phyloP scores from a whole-genome alignment of 306 rosid genomes.

The Cyclanthera cordifolia region DNA sequence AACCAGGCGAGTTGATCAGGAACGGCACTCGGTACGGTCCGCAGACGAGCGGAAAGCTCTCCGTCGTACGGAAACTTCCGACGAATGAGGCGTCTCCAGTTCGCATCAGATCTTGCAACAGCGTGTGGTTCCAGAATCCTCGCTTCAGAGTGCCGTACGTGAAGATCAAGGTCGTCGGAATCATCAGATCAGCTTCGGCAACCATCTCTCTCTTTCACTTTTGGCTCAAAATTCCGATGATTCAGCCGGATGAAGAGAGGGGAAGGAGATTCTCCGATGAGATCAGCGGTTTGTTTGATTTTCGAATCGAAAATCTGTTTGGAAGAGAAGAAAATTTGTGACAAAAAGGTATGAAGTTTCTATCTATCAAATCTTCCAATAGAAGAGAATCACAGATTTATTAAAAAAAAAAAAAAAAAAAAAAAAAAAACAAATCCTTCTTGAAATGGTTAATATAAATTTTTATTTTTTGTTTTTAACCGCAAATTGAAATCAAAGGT shows the following conservation, averaged over 20 bases:
- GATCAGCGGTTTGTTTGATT: neutral
- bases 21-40: slow-evolving; percentile 74
- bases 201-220: slow-evolving; percentile 5
- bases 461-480: too few species aligned
- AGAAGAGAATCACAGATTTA: neutral
- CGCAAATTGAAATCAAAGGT: too few species aligned
- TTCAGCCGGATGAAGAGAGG: too few species aligned
- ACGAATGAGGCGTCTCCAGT: slow-evolving; percentile 52
- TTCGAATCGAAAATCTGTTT: neutral
- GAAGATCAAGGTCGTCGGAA: slow-evolving; percentile 29
- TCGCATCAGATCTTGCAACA: slow-evolving; percentile 49
- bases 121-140: slow-evolving; percentile 54
- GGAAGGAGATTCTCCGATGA: neutral
- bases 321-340: neutral
- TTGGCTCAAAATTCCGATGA: neutral
- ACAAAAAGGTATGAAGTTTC: neutral
- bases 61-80: slow-evolving; percentile 34
- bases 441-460: too few species aligned
- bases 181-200: neutral
- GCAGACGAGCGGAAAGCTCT: slow-evolving; percentile 46
- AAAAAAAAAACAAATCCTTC: too few species aligned
- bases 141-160: slow-evolving; percentile 57
- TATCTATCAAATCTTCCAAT: too few species aligned
- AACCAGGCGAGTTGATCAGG: slow-evolving; percentile 53
- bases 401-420: too few species aligned